Evolutionary conservation across 495 filamentous ascomycete species (phyloP).

Genomic region (Neurospora sp.): DNA sequence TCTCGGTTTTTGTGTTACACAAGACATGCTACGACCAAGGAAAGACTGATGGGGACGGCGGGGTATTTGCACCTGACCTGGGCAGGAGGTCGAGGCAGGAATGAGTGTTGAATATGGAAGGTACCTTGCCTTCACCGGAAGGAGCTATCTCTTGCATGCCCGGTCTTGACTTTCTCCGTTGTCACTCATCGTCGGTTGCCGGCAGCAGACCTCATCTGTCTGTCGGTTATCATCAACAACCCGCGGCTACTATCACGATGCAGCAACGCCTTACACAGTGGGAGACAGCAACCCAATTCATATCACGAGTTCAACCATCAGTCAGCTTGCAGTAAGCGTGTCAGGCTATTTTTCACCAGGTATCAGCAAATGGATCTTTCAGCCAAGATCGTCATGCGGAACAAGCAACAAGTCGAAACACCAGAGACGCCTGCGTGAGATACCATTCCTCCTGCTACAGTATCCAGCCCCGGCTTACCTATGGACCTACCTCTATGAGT

Average conservation of each 20-base stretch:
- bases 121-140: neutral
- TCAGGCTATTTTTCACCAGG: neutral
- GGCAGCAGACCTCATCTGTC: neutral
- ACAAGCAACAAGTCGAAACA: neutral
- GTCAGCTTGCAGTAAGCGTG: neutral
- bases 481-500: neutral
- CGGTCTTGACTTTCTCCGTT: neutral
- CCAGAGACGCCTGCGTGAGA: neutral
- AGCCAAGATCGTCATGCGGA: neutral
- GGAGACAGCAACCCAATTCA: neutral
- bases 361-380: neutral
- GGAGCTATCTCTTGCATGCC: neutral
- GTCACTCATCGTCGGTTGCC: neutral
- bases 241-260: neutral
- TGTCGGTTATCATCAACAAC: neutral
- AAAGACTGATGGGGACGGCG: neutral
- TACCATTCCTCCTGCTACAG: neutral
- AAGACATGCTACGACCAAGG: neutral
- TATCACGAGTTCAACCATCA: neutral
- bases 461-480: neutral
- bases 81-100: neutral
- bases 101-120: neutral
- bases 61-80: neutral
- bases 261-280: neutral
- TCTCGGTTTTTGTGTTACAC: neutral